Base-by-base conservation (phyloP, 768 basidiomycete genomes). In the Chalciporus pseudorubinellus region DNA sequence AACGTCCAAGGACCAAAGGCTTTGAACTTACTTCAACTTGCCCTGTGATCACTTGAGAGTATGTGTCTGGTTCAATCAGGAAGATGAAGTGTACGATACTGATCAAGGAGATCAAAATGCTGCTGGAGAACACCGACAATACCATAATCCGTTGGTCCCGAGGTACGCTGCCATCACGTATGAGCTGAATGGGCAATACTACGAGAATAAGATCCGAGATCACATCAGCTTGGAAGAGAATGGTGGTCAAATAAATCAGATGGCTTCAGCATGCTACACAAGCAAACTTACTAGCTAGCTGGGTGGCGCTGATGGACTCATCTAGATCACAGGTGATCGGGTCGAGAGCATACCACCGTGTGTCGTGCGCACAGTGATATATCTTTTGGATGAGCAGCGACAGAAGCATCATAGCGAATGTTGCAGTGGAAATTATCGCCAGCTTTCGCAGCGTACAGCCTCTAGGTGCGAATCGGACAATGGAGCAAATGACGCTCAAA, bases 81-180 rank as follows among this genome's bases (percentile, higher is more conserved):
- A 51, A 55, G 10, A 39, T 19, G 9, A 34, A 39, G 36, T 55
- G 53, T 18, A 46, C 31, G 22, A 33, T 41, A 19, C 53, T 51
- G 38, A 55, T 28, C 11, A 51, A 24, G 12, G 53, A 44, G 29
- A 51, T 52, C 12, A 55, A 10, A 18, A 55, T 39, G 20, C 50
- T 55, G 19, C 42, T 45, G 11, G 53, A 55, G 39, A 55, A 51
- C 10, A 55, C 49, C 18, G 50, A 51, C 16, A 46, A 22, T n/a
- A 51, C 22, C 6, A 55, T n/a, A 36, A 51, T 55, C 16, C 38
- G 38, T 19, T 46, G 53, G 21, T 55, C 39, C 31, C 39, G 29
- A 22, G 50, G 50, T 34, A 55, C 22, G 10, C 46, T 55, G 39
- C 40, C 44, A 9, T 46, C 39, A 19, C 51, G 44, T 31, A 54